Percentiles rank a stretch among this genome's conserved stretches.
Conservation (phyloP, 2,329 filamentous ascomycete species). For the Ascochyta rabiei region DNA sequence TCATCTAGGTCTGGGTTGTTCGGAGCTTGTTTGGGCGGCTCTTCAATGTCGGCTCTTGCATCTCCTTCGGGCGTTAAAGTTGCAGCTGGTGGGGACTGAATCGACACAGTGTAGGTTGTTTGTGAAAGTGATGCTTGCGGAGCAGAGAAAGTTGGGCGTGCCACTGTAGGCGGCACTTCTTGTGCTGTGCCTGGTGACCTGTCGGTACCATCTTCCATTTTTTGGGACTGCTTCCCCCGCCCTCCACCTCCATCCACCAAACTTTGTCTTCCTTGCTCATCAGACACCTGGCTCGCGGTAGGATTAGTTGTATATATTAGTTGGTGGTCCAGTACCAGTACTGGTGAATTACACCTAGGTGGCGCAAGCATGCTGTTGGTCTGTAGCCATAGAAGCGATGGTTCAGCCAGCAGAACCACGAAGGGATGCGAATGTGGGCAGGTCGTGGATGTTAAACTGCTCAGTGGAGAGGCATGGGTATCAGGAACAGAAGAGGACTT, state of each 20-base stretch:
- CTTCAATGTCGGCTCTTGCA: background rate
- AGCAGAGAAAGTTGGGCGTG: background rate
- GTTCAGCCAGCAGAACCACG: conserved; percentile 16
- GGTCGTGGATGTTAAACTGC: conserved; percentile 1
- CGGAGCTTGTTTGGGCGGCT: conserved; percentile 1
- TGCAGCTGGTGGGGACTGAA: background rate
- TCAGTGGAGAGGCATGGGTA: background rate
- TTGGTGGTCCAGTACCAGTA: conserved; percentile 2
- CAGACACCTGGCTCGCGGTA: background rate
- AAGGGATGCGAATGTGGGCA: background rate
- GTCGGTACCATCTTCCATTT: background rate
- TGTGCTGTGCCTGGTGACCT: background rate
- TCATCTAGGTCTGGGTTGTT: background rate
- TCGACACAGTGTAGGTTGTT: background rate
- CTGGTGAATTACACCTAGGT: background rate
- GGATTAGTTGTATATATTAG: background rate
- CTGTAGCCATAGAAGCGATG: conserved; percentile 2
- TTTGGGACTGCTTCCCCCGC: background rate
- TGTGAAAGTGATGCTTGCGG: background rate
- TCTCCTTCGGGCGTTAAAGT: background rate
- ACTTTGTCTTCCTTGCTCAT: conserved; percentile 10
- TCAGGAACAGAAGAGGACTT: background rate
- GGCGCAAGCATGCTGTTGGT: conserved; percentile 6
- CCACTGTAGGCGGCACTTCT: background rate
- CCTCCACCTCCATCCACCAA: background rate